Base-by-base conservation (phyloP, 1,139 yeast genomes). In the Neolecta irregularis region DNA sequence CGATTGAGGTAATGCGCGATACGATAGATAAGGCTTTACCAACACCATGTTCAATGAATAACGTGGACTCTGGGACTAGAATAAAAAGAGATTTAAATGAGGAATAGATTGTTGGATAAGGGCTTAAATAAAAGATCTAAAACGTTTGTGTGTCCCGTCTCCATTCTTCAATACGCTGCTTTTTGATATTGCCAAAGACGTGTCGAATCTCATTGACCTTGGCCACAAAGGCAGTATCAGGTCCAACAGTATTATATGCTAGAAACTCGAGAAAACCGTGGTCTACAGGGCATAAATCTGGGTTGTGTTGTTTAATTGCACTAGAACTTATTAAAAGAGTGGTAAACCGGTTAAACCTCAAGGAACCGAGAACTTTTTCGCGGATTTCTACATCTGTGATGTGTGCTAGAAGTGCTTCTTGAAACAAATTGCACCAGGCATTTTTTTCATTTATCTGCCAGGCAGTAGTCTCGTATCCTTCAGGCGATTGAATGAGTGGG, bases 391-490 rank as follows among this genome's bases (percentile, higher is more conserved):
- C 8, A 16, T 28, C 15, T 8, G 22, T 12, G 12, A 20, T 7
- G 13, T 15, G 20, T 12, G 5, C 6, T 12, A 28, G 7, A 5
- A 42, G 30, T 5, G 36, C 38, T 13, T 37, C 40, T 29, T 42
- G 45, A 21, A 42, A 41, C 12, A 36, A 35, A 15, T 34, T 17
- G 24, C 44, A 39, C 45, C 45, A 42, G 7, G 30, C 20, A 5
- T 44, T 39, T 34, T 39, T 33, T 18, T 41, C 44, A 9, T 17
- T 35, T 25, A 26, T n/a, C 11, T 17, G 6, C 11, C 16, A 8
- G 39, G 12, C 7, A 36, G 13, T 15, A 30, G 20, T 2, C 32
- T 17, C 13, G 24, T 5, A 5, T 12, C 24, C n/a, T 25, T 7
- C 12, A 13, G 18, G 15, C 25, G n/a, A 12, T 19, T 6, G 9